phyloP scores from a whole-genome alignment of 2,329 filamentous ascomycete genomes.

The Ophiostoma populinum region DNA sequence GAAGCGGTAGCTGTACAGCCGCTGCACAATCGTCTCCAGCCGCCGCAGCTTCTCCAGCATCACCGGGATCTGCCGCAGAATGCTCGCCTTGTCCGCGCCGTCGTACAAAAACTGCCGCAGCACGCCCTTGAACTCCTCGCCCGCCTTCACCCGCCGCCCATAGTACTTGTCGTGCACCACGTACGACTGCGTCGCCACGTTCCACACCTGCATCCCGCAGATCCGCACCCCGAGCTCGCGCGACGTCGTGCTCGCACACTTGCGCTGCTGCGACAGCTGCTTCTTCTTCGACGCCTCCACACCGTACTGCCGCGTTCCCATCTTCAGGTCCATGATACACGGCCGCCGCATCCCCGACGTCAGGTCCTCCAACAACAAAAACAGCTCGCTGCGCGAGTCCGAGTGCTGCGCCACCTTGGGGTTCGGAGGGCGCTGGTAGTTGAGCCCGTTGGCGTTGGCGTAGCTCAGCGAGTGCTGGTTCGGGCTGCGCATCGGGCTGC shows the following conservation, averaged over 20 bases:
- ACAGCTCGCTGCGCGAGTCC: constrained; percentile 67
- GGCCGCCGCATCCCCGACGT: constrained; percentile 93
- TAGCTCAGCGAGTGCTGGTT: constrained; percentile 47
- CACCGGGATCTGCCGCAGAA: constrained; percentile 71
- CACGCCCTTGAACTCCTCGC: constrained; percentile 74
- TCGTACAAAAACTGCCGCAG: constrained; percentile 84
- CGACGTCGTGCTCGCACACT: constrained; percentile 85
- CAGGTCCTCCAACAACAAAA: constrained; percentile 81
- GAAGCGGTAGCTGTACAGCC: constrained; percentile 73
- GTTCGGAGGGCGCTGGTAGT: constrained; percentile 46
- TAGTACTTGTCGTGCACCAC: constrained; percentile 98
- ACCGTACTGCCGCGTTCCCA: constrained; percentile 95
- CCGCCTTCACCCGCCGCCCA: constrained; percentile 73
- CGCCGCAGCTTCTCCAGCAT: constrained; percentile 70
- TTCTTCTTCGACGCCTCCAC: constrained; percentile 86
- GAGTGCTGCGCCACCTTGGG: constrained; percentile 58
- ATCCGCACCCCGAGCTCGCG: constrained; percentile 80
- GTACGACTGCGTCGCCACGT: constrained; percentile 65
- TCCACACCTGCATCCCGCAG: constrained; percentile 94
- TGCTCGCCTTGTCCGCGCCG: constrained; percentile 62
- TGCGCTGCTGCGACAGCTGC: constrained; percentile 77
- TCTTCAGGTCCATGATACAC: constrained; percentile 94
- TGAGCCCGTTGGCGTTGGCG: no score
- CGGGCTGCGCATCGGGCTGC: constrained; percentile 61
- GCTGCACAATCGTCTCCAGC: constrained; percentile 67